phyloP scores from a whole-genome alignment of 2,329 filamentous ascomycete genomes.

The Diaporthe longicolla region DNA sequence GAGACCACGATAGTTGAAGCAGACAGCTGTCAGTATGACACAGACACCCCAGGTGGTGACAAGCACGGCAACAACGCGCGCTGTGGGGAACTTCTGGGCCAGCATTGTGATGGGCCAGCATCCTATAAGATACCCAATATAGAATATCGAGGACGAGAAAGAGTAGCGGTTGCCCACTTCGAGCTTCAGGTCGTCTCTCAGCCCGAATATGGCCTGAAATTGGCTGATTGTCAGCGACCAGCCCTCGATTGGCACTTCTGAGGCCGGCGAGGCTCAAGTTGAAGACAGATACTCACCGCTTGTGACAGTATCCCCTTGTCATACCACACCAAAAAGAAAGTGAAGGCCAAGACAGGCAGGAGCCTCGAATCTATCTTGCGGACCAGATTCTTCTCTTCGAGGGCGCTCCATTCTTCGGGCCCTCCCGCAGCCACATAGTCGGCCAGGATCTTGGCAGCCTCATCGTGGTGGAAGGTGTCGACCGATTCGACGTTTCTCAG shows the following conservation, averaged over 20 bases:
- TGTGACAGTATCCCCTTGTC: conserved; percentile 27
- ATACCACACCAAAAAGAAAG: conserved; percentile 3
- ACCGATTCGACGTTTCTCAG: neutral
- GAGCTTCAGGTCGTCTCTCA: conserved; percentile 23
- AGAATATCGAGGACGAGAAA: conserved; percentile 22
- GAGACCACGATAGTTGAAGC: neutral
- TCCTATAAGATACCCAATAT: conserved; percentile 7
- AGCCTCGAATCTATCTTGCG: conserved; percentile 17
- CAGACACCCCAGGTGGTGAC: conserved; percentile 8
- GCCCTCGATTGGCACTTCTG: too few species aligned
- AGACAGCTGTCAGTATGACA: neutral
- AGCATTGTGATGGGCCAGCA: conserved; percentile 25
- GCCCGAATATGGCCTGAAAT: conserved; percentile 21
- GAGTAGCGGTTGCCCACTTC: conserved; percentile 21
- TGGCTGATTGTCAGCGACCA: too few species aligned
- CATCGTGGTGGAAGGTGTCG: conserved; percentile 24
- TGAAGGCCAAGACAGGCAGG: conserved; percentile 12
- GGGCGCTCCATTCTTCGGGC: neutral
- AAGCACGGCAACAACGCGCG: neutral
- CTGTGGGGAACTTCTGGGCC: neutral
- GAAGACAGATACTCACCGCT: neutral
- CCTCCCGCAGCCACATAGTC: conserved; percentile 11
- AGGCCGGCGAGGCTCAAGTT: too few species aligned
- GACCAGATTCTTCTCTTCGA: conserved; percentile 16
- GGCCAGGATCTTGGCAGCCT: neutral